Evolutionary conservation across 768 basidiomycete species (phyloP), one percentile per base, ranked within the genome.

Genomic region (Xerocomus potaroensis): DNA sequence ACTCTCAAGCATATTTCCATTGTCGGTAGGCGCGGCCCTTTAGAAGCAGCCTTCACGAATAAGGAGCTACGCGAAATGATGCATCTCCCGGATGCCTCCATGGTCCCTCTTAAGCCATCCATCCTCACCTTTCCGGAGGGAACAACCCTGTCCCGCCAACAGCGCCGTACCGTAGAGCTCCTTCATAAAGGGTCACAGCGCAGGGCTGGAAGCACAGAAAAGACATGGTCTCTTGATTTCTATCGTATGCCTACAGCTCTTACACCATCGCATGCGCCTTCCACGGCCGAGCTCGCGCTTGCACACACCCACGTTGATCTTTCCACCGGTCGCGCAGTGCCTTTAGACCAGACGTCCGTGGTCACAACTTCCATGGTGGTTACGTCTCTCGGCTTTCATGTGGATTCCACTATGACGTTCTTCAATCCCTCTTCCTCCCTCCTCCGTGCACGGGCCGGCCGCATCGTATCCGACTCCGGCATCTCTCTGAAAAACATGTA

Each of bases 1-100:
- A 51, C 69, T 12, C 79, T 98, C 26, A 72, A 76, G 57, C 85
- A 87, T 47, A 83, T 99, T 33, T 83, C 84, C 12, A 88, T 94
- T 39, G 72, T 96, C 21, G 94, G 81, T 1, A 74, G 95, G 38
- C 78, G 95, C 11, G 94, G 95, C 0, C 91, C 91, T 0, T 75
- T 84, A 7, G 86, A 97, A 61, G 91, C 88, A 2, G 84, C 90
- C 0, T 95, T 93, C 60, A 92, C 93, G 4, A 82, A 85, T 27
- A 97, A 97, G 64, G 95, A 99, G 65, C 74, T 96, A 4, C 74
- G 95, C 19, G 95, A 98, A 68, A 77, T 97, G 72, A 77, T 79
- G 54, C 60, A 57, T 12, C 62, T 90, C 26, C 75, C 79, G 0
- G 79, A 83, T 38, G 81, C 81, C 0, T 72, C 80, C 21, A 83